Conservation (phyloP, 177 flowering plant species). For the Vitis hybrid region DNA sequence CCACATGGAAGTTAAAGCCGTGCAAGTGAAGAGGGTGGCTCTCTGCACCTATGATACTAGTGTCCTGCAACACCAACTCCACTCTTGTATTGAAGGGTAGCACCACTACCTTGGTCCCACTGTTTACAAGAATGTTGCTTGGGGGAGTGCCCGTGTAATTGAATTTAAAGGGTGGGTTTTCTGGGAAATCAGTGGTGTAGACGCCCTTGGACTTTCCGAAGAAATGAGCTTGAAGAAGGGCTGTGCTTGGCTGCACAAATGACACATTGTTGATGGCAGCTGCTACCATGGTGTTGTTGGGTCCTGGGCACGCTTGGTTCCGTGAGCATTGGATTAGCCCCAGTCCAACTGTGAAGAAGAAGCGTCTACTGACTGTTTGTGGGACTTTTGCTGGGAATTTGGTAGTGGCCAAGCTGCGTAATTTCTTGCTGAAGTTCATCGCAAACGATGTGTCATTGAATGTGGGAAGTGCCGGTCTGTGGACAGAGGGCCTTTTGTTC, state of each 20-base stretch:
- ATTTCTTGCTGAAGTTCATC: constrained; percentile 18
- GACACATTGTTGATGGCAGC: constrained; percentile 47
- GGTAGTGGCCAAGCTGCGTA: constrained; percentile 36
- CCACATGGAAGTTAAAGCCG: constrained; percentile 44
- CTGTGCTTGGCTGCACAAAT: constrained; percentile 35
- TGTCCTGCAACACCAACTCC: constrained; percentile 56
- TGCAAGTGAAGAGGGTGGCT: constrained; percentile 56
- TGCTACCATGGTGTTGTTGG: constrained; percentile 28
- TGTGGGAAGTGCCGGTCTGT: constrained; percentile 30
- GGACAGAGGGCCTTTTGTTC: constrained; percentile 23
- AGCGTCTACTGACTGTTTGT: constrained; percentile 24
- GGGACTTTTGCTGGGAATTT: constrained; percentile 51
- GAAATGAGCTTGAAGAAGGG: constrained; percentile 44
- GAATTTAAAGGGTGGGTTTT: constrained; percentile 29
- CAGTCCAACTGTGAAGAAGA: constrained; percentile 52
- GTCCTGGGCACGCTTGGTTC: constrained; percentile 48
- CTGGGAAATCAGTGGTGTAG: constrained; percentile 45
- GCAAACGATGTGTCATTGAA: constrained; percentile 35
- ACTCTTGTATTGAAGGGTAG: constrained; percentile 40
- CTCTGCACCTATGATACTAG: constrained; percentile 46
- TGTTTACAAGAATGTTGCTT: constrained; percentile 24
- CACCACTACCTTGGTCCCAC: constrained; percentile 43
- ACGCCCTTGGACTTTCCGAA: constrained; percentile 31
- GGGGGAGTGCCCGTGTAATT: constrained; percentile 57
- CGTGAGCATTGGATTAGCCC: constrained; percentile 32